Evolutionary conservation across 2,329 filamentous ascomycete genomes (phyloP), one percentile per base, ranked within the genome.

Genomic region (Phialophora tarda): DNA sequence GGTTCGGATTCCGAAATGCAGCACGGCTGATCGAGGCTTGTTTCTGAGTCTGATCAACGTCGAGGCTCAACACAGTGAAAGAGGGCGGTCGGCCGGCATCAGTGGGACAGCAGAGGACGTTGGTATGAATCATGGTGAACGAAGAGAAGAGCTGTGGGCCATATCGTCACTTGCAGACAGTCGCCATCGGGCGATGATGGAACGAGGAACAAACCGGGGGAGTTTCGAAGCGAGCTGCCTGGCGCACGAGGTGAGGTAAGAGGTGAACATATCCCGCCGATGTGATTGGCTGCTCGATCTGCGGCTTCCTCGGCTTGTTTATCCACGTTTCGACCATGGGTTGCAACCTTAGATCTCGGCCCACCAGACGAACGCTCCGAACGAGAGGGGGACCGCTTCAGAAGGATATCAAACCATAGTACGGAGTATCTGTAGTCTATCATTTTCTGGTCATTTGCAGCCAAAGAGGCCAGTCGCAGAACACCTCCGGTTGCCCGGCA

Each of bases 121-220:
- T 24, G 26, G 26, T 23, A 28, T 24, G 48, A 53, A 53, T 17
- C 23, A 17, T 53, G 48, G 21, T 53, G 48, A 53, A 24, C 11
- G 48, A 24, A 53, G 10, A 59, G 38, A 44, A 44, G 38, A 44
- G 38, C 17, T 44, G 14, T n/a, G 38, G 38, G 17, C 38, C 38
- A 59, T 51, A 59, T 59, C 57, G 57, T 59, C 57, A 59, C 57
- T 28, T 24, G 57, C 38, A 34, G 57, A 51, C 57, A 38, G 26
- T 38, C 28, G 17, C 23, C 26, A 24, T 62, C 59, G 59, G 48
- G 32, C 59, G 59, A 62, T 53, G 59, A 34, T 53, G 59, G 59
- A 44, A 51, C 48, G 17, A 53, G 48, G 48, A 53, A 53, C 50
- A 66, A 66, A 62, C 64, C 59, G 64, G 64, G 64, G 48, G 38